Conservation (phyloP, 805 yeast genomes). For the Nakazawaea ernobii region DNA sequence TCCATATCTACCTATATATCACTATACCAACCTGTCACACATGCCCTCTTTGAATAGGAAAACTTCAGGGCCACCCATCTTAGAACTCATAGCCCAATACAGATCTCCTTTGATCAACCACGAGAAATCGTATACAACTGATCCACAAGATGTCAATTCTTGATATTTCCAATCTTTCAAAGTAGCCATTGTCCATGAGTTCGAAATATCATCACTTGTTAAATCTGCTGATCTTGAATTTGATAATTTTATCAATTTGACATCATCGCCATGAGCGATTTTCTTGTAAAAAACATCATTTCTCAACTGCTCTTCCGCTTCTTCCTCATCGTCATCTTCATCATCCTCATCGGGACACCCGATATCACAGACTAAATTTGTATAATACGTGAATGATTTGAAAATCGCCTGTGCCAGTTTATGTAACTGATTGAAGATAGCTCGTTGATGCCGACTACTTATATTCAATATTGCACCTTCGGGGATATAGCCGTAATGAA, state of each 20-base stretch:
- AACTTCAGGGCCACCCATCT: not conserved
- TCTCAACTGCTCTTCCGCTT: not conserved
- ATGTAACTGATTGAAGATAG: too few species aligned
- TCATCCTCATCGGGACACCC: not conserved
- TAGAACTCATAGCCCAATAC: not conserved
- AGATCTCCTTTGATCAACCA: not conserved
- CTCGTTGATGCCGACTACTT: not conserved
- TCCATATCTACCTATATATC: not conserved
- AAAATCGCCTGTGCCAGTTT: not conserved
- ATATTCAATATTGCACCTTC: not conserved
- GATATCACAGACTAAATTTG: slow-evolving; percentile 1
- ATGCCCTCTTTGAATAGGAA: not conserved
- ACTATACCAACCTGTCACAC: not conserved
- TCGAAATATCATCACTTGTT: not conserved
- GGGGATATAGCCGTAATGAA: not conserved
- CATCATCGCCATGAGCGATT: not conserved
- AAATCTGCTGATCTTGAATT: not conserved
- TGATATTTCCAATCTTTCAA: not conserved
- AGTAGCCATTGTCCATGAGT: not conserved
- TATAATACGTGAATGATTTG: not conserved
- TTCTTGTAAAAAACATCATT: not conserved
- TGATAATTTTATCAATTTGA: not conserved
- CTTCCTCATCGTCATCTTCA: not conserved
- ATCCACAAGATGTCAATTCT: not conserved
- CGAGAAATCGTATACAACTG: not conserved